Base-by-base conservation (phyloP, 2,329 filamentous ascomycete genomes). In the Ophiocordyceps sinensis region DNA sequence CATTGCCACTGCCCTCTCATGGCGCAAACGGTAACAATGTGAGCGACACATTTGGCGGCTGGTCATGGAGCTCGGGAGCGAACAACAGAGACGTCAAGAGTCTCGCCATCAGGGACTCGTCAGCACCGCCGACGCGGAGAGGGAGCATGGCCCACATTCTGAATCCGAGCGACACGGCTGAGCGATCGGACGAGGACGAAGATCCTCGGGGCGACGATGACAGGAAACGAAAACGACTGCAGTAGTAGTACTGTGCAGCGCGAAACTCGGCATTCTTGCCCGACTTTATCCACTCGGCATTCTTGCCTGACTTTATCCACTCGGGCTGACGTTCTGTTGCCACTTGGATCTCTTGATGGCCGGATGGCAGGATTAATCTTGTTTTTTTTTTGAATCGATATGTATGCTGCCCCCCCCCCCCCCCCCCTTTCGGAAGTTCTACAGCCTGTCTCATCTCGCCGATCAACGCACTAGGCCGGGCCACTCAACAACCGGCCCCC, bases 111-210 rank as follows among this genome's bases (percentile, higher is more conserved):
- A 70, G 66, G 45, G 73, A 77, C 47, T 67, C 68, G 44, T 77
- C 73, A 2, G 70, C 63, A 0, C 73, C 73, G 2, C 68, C 71
- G 1, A 77, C 73, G 0, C 60, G 73, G 37, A 59, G 73, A 39
- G 72, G 73, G 21, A 77, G 73, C 56, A 77, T 77, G 72, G 73
- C 73, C 1, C 73, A 77, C 45, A 77, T 77, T 15, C 60, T 77
- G n/a, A 77, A 77, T 50, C 73, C 73, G 1, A 72, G 71, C 21
- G 71, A 74, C 40, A 74, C 68, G 17, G 64, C 63, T 6, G 73
- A 75, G 54, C 62, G 69, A 31, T 68, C 71, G 6, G 69, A 74
- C 26, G 73, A 76, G 43, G 73, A 75, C 42, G 71, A 71, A 37
- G 71, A 73, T 36, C 62, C 61, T 0, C 60, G 72, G 28, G 71